phyloP scores from a whole-genome alignment of 2,329 filamentous ascomycete species.

The Myriosclerotinia duriaeana region DNA sequence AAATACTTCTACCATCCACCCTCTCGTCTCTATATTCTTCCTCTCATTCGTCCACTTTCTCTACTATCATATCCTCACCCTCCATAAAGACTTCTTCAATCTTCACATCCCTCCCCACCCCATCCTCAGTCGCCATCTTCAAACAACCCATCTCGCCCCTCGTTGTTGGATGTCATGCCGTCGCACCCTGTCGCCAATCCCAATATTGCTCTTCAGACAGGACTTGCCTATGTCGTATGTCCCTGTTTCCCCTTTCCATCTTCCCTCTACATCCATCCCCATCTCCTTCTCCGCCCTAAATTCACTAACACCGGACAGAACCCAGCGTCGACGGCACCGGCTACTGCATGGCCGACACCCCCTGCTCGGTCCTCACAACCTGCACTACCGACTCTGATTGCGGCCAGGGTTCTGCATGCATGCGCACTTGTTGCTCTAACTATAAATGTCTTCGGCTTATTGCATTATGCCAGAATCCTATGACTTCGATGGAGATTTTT shows the following conservation, averaged over 20 bases:
- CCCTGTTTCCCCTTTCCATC: too few species aligned
- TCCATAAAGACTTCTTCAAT: not conserved
- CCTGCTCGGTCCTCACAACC: conserved; percentile 10
- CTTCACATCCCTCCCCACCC: not conserved
- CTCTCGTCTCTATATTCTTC: not conserved
- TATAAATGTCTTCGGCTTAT: conserved; percentile 15
- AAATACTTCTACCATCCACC: not conserved
- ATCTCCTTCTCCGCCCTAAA: not conserved
- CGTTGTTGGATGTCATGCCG: not conserved
- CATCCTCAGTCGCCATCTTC: not conserved
- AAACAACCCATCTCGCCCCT: not conserved
- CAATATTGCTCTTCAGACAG: conserved; percentile 10
- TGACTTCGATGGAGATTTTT: not conserved
- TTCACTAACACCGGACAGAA: not conserved
- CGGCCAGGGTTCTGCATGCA: conserved; percentile 1
- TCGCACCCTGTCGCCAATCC: not conserved
- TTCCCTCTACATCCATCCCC: not conserved
- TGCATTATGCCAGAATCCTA: not conserved
- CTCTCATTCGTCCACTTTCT: not conserved
- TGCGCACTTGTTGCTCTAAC: conserved; percentile 16
- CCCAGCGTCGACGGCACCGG: conserved; percentile 7
- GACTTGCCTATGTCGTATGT: conserved; percentile 10
- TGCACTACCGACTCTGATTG: conserved; percentile 12
- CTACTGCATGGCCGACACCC: conserved; percentile 19
- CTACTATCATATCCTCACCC: not conserved